Evolutionary conservation across 2,329 filamentous ascomycete species (phyloP).

Genomic region (Pseudocercospora macadamiae): DNA sequence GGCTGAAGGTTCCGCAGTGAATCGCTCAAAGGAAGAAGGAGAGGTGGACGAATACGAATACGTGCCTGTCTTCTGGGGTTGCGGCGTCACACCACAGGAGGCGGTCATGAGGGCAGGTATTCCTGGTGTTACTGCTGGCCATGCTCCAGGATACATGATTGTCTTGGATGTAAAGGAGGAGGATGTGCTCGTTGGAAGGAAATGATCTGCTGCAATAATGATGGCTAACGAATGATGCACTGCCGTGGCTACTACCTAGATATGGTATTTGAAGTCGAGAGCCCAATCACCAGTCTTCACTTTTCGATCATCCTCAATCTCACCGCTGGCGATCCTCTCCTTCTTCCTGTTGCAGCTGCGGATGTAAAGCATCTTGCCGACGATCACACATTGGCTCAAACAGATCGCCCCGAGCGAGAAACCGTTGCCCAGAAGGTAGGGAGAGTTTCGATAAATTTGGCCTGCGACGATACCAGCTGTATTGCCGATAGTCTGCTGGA

Average conservation of each 20-base stretch:
- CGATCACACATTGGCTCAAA: conserved; percentile 16
- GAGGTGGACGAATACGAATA: not conserved
- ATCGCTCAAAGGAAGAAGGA: not conserved
- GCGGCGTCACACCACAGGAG: conserved; percentile 68
- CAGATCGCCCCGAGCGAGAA: conserved; percentile 17
- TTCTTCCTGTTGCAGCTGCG: conserved; percentile 8
- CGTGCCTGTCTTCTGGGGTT: conserved; percentile 65
- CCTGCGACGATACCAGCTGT: conserved; percentile 53
- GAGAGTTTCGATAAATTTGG: conserved; percentile 45
- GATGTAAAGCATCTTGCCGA: conserved; percentile 17
- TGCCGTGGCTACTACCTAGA: too few species aligned
- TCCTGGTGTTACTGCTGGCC: conserved; percentile 61
- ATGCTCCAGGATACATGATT: conserved; percentile 66
- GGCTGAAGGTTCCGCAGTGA: conserved; percentile 30
- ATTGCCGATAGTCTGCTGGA: conserved; percentile 54
- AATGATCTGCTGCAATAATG: not conserved
- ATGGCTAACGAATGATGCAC: too few species aligned
- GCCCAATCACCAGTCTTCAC: conserved; percentile 20
- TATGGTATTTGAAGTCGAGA: conserved; percentile 18
- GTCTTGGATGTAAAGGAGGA: conserved; percentile 56
- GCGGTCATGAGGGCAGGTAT: conserved; percentile 61
- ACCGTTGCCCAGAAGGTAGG: conserved; percentile 13
- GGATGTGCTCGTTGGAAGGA: conserved; percentile 34
- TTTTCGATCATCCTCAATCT: conserved; percentile 11
- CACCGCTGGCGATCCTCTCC: conserved; percentile 10